A percentile compares a stretch with the other conserved stretches of the same genome.
These are phyloP conservation scores for Pseudogymnoascus sp. DNA, from an alignment of 2,329 filamentous ascomycete species.

Conservation along the genomic window DNA sequence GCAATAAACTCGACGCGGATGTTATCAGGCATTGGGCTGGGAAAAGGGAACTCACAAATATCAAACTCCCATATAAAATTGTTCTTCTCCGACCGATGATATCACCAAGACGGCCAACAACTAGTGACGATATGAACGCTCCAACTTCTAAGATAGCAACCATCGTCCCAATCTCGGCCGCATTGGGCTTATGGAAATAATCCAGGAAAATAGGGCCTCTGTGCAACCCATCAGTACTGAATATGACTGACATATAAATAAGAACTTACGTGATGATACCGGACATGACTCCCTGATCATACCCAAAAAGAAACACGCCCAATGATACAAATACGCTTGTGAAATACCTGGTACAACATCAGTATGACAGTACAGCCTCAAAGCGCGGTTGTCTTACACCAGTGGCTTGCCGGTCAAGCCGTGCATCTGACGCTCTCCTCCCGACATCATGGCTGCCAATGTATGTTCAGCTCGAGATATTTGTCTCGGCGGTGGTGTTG, in stretches of 20 bases:
- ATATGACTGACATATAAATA: not conserved
- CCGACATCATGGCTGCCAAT: constrained; percentile 79
- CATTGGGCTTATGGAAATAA: constrained; percentile 84
- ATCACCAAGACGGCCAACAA: constrained; percentile 83
- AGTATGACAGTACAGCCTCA: constrained; percentile 13
- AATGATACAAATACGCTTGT: constrained; percentile 85
- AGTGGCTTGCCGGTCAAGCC: constrained; percentile 94
- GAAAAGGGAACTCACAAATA: constrained; percentile 48
- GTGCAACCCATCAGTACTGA: constrained; percentile 15
- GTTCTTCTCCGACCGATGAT: constrained; percentile 82
- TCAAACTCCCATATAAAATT: constrained; percentile 85
- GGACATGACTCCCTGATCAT: constrained; percentile 88
- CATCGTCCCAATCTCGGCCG: constrained; percentile 88
- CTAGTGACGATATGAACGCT: constrained; percentile 80
- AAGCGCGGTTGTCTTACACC: constrained; percentile 52
- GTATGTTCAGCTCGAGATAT: constrained; percentile 62
- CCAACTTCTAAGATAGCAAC: constrained; percentile 94
- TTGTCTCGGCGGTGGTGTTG: constrained; percentile 54
- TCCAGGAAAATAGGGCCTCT: constrained; percentile 83
- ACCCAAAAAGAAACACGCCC: constrained; percentile 82
- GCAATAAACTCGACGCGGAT: not conserved
- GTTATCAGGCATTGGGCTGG: not conserved
- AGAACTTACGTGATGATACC: constrained; percentile 54
- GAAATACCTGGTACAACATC: constrained; percentile 61
- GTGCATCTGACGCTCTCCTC: constrained; percentile 67